Conservation (phyloP, 2,329 filamentous ascomycete genomes). For the Davidsoniella eucalypti region DNA sequence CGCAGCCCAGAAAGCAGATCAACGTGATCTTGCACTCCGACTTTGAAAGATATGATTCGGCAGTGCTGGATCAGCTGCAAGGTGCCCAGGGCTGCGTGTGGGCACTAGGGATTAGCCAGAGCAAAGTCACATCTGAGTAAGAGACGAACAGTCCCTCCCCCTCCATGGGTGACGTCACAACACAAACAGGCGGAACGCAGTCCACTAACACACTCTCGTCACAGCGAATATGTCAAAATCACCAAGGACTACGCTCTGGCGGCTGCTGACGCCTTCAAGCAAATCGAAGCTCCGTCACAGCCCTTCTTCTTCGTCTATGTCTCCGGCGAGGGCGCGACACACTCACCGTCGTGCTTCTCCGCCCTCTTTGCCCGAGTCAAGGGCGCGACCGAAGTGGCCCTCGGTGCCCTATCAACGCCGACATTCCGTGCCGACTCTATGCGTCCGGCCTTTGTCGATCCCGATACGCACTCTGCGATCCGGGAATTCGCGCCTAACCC, state of each 20-base stretch:
- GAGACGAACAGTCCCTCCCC: conserved; percentile 14
- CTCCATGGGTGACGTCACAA: background rate
- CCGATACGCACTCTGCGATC: conserved; percentile 13
- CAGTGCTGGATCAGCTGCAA: conserved; percentile 40
- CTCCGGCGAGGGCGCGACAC: conserved; percentile 46
- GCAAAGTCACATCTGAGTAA: conserved; percentile 40
- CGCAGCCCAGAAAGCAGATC: conserved; percentile 33
- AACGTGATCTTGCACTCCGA: conserved; percentile 53
- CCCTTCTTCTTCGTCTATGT: conserved; percentile 57
- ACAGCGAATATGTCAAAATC: conserved; percentile 47
- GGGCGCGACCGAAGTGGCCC: conserved; percentile 43
- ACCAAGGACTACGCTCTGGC: conserved; percentile 49
- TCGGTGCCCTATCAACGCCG: conserved; percentile 35
- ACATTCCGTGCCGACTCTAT: conserved; percentile 38
- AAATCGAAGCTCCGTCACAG: conserved; percentile 23
- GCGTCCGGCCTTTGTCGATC: conserved; percentile 44
- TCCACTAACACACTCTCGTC: background rate
- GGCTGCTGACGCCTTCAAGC: conserved; percentile 43
- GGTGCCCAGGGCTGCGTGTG: conserved; percentile 56
- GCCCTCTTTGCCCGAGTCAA: conserved; percentile 47
- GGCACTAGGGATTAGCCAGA: conserved; percentile 53
- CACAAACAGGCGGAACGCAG: background rate
- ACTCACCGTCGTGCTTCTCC: conserved; percentile 37
- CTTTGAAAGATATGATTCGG: conserved; percentile 42
- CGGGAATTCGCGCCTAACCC: too few species aligned